Evolutionary conservation across 2,329 filamentous ascomycete genomes (phyloP).

Genomic region (Ascochyta pisi): DNA sequence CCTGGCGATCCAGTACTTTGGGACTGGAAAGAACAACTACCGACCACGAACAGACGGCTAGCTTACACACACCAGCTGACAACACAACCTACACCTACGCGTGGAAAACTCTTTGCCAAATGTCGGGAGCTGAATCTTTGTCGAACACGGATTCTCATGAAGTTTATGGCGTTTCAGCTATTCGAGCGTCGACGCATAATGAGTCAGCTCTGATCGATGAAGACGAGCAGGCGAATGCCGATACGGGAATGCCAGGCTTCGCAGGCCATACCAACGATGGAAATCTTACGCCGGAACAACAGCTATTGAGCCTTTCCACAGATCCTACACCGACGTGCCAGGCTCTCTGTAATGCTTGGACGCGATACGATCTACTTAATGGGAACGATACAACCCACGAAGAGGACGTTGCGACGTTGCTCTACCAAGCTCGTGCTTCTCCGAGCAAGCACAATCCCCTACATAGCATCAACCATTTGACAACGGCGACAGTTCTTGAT

Average conservation of each 20-base stretch:
- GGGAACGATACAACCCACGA: not conserved
- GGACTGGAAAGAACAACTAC: not conserved
- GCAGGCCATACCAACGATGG: too few species aligned
- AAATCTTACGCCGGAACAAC: too few species aligned
- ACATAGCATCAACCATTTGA: not conserved
- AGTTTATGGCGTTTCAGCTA: not conserved
- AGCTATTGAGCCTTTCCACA: too few species aligned
- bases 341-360: too few species aligned
- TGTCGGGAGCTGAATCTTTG: not conserved
- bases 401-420: not conserved
- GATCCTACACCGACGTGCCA: too few species aligned
- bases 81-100: not conserved
- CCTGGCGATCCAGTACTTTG: not conserved
- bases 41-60: not conserved
- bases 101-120: not conserved
- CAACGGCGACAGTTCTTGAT: not conserved
- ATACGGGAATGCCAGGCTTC: too few species aligned
- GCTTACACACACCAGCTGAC: not conserved
- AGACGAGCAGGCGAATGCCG: not conserved
- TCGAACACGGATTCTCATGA: not conserved
- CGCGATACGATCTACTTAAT: too few species aligned
- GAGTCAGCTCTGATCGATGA: not conserved
- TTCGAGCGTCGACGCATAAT: not conserved
- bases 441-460: not conserved
- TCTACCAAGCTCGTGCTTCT: not conserved